Base-by-base conservation (phyloP, 2,329 filamentous ascomycete species). In the Sporothrix brasiliensis region DNA sequence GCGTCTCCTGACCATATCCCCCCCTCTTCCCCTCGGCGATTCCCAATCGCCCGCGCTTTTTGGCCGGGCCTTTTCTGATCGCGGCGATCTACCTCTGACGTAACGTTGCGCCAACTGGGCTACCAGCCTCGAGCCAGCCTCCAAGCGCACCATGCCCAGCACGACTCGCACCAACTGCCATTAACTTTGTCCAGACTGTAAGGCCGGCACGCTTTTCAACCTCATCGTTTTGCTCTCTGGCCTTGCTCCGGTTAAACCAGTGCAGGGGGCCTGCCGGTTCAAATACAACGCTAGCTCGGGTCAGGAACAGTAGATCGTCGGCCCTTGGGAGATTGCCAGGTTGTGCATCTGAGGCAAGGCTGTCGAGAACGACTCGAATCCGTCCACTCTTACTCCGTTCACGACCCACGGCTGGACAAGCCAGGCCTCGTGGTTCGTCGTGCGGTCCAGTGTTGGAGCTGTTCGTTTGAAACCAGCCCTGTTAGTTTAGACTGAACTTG, bases 31-130 rank as follows among this genome's bases (percentile, higher is more conserved):
- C n/a, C 52, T 16, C 47, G 2, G n/a, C 24, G 21, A 9, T 56
- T 47, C 50, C 21, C 50, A 54, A 41, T 41, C 49, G 65, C 65
- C 50, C 49, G 34, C 65, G 6, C 50, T 44, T 47, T 47, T 41
- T 49, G 16, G 16, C 54, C 21, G 49, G n/a, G 5, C 34, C 53
- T n/a, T 41, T 50, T 39, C 16, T 30, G 9, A 49, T 65, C 24
- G 68, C 53, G 68, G 56, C 44, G 27, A 69, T 69, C 47, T n/a
- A 4, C 54, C 49, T 70, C 67, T 72, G 72, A 74, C 70, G 73
- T 73, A 74, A 72, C 73, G 73, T 74, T 74, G 72, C 72, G 73
- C 73, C 61, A 53, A 41, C 41, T 49, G 16, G 24, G 21, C 61
- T n/a, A 11, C 61, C 60, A 30, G 47, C 44, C 44, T 49, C 24